Evolutionary conservation across 805 yeast species (phyloP).

Genomic region (Lipomyces sp.): DNA sequence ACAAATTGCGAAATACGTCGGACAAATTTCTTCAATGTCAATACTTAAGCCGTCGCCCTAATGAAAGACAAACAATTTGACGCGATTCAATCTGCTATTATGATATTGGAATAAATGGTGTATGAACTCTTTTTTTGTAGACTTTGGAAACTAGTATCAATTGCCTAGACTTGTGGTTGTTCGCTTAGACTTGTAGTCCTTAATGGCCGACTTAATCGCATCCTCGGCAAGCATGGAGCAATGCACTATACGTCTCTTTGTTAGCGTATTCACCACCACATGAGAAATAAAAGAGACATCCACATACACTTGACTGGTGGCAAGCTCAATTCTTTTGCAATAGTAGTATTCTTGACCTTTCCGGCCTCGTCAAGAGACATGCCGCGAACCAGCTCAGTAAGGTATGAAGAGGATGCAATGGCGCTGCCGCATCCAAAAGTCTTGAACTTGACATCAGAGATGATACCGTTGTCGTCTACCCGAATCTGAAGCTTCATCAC

Average conservation of each 20-base stretch:
- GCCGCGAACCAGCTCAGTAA: conserved; percentile 94
- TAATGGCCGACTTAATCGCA: conserved; percentile 95
- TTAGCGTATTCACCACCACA: background rate
- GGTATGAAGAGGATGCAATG: conserved; percentile 92
- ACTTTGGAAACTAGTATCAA: too few relatives aligned
- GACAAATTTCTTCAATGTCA: too few relatives aligned
- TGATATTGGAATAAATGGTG: too few relatives aligned
- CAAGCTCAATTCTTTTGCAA: conserved; percentile 89
- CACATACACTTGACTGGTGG: conserved; percentile 82
- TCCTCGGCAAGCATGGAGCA: conserved; percentile 99
- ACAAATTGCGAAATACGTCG: too few relatives aligned
- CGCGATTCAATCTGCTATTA: too few relatives aligned
- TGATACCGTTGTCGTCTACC: conserved; percentile 89
- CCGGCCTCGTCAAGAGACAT: conserved; percentile 93
- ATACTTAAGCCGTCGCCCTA: too few relatives aligned
- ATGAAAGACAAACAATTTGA: too few relatives aligned
- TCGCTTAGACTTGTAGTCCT: conserved; percentile 90
- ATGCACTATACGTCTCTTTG: conserved; percentile 54
- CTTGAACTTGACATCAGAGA: conserved; percentile 94
- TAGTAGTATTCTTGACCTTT: conserved; percentile 87
- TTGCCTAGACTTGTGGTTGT: conserved; percentile 36
- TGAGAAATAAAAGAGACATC: background rate
- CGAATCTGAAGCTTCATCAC: conserved; percentile 97
- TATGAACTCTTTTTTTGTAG: too few relatives aligned
- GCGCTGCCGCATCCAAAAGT: conserved; percentile 99